Evolutionary conservation across 2,329 filamentous ascomycete species (phyloP), one percentile per base, ranked within the genome.

Genomic region (Balansia obtecta): DNA sequence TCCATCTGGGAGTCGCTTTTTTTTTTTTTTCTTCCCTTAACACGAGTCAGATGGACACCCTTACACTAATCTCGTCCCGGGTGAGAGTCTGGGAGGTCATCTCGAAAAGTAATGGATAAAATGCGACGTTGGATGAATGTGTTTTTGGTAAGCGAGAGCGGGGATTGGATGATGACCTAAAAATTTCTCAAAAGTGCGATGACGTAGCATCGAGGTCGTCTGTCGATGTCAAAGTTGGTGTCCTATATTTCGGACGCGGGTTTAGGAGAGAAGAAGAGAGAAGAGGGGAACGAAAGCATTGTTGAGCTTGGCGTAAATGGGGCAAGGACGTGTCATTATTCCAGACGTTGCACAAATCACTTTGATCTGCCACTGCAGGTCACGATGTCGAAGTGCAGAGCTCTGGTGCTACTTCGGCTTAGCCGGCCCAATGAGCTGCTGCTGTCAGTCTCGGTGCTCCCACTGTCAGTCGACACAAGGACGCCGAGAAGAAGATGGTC

Each of bases 1-100:
- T 27, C 6, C 12, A 39, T 27, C 27, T 27, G 5, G 5, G 27
- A 27, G 4, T 27, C 27, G 5, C 27, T 7, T 27, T 27, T 5
- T 27, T 22, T 22, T 22, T 22, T 22, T 22, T 22, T 22, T 22
- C 4, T 22, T 22, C 4, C 20, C 4, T 22, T 40, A 7, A 3
- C 3, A n/a, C 15, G n/a, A 40, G 16, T 40, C 38, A 40, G 16
- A 40, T 40, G 27, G 27, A 27, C 27, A 5, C 18, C 41, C 52
- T 37, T 55, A 63, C 61, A 54, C 61, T 63, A n/a, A 63, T 53
- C 22, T 57, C 57, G 44, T 62, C 58, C 54, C 61, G 61, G 52
- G 56, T 55, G 46, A 57, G 41, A 27, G 57, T 54, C 49, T 53
- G 50, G 6, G 55, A 50, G 34, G 61, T 57, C 61, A 63, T 63